Base-by-base conservation (phyloP, 2,329 filamentous ascomycete genomes). In the Cyphellophora attinorum region DNA sequence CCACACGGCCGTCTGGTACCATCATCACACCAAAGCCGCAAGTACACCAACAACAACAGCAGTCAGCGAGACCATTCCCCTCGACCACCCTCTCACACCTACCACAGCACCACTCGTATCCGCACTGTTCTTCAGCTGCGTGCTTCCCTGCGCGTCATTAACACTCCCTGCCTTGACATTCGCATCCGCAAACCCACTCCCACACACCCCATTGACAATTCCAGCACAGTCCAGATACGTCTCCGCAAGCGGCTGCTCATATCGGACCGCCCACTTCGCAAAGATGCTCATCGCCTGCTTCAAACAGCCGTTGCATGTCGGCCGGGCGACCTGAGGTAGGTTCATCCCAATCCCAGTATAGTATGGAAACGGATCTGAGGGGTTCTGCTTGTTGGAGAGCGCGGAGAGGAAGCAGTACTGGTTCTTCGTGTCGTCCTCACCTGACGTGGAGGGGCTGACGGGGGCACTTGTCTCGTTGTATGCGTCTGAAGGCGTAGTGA, bases 371-470 rank as follows among this genome's bases (percentile, higher is more conserved):
- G 76, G 72, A 54, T 91, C 81, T 19, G 76, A 74, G 0, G 81
- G 67, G 6, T 74, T 79, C 14, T 74, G 72, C 5, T 64, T 55
- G 59, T 94, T 93, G 31, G 82, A 85, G 40, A 88, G 76, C 32
- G 89, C 85, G 48, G 84, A 80, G 46, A 83, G 83, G 56, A 85
- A 95, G 63, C 72, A 67, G 65, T 89, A 95, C 46, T 76, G 72
- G 33, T 68, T 68, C 1, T 76, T 77, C 1, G 65, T 59, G 0
- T 74, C 67, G 52, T 84, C 74, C 52, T 84, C 74, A 4, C 16
- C 28, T 8, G 8, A 8, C 8, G 21, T 8, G 8, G n/a, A n/a
- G 21, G 21, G n/a, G 21, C 8, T 25, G 21, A n/a, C 8, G 21
- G 21, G 21, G 21, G 21, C 21, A n/a, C 8, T n/a, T 5, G 28